Base-by-base conservation (phyloP, 2,329 filamentous ascomycete species). In the Diaporthe vaccinii region DNA sequence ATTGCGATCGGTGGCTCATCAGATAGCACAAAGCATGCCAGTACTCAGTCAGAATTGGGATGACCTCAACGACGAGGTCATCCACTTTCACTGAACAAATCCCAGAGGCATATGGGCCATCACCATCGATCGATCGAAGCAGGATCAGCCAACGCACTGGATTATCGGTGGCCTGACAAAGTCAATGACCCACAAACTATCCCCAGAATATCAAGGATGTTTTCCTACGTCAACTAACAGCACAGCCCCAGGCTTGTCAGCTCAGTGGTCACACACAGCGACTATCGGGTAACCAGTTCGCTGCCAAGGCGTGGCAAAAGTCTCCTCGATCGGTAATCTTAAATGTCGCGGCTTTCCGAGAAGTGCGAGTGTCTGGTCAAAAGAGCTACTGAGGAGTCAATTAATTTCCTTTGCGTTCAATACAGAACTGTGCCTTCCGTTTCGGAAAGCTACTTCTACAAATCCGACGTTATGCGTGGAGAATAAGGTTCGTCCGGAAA, bases 401-500 rank as follows among this genome's bases (percentile, higher is more conserved):
- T n/a, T n/a, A 53, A 69, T 69, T 34, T 69, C 49, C 2, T 55
- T 69, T 41, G 17, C 10, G n/a, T 69, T 69, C 34, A 41, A 41
- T 14, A 55, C 1, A 39, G 12, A 14, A 22, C 62, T n/a, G 15
- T 41, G 4, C 7, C 17, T 22, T 20, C 34, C 34, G 6, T 22
- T 12, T 15, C 9, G n/a, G 15, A 41, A 55, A 22, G 10, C 31
- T 39, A 28, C 34, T 22, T 28, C 17, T 25, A 55, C 3, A 41
- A 25, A 22, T 22, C 25, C 49, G 12, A 34, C 65, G 34, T 22
- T 17, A 39, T 49, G 28, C 17, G 34, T 39, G 28, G 58, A 65
- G 53, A 73, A 65, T 44, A 73, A 73, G 71, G 71, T 73, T 73
- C 58, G 34, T 17, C 28, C 71, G 58, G 71, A 53, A 73, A 73